These are phyloP conservation scores for Leccinum arenicola DNA, from an alignment of 768 basidiomycete genomes.

Conservation along the genomic window DNA sequence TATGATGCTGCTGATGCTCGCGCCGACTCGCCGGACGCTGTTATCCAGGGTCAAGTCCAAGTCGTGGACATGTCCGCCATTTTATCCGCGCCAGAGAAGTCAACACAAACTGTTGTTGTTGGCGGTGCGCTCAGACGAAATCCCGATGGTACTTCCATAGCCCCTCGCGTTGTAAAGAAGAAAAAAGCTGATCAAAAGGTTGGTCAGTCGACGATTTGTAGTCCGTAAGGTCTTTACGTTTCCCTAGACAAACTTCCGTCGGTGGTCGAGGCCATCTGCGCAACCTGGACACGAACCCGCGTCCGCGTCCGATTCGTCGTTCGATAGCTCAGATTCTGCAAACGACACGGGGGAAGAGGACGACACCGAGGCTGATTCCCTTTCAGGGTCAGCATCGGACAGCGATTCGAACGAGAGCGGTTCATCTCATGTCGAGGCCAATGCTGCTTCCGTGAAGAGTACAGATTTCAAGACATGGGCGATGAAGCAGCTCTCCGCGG, in stretches of 20 bases:
- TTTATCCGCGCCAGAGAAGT: conserved; percentile 13
- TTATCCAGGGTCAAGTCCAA: conserved; percentile 2
- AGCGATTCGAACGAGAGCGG: conserved; percentile 16
- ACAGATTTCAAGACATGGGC: conserved; percentile 90
- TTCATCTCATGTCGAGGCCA: conserved; percentile 15
- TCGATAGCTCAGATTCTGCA: conserved; percentile 79
- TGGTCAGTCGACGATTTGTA: conserved; percentile 18
- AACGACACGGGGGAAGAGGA: conserved; percentile 45
- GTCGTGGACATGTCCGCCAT: conserved; percentile 16
- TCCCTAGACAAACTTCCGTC: conserved; percentile 39
- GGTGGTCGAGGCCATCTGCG: conserved; percentile 45
- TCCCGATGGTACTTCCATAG: conserved; percentile 54
- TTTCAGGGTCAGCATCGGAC: conserved; percentile 15
- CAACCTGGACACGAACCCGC: conserved; percentile 28
- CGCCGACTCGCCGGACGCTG: conserved; percentile 6
- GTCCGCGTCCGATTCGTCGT: conserved; percentile 55
- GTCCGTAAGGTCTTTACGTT: conserved; percentile 5
- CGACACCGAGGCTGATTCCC: conserved; percentile 13
- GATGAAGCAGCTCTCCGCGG: conserved; percentile 62
- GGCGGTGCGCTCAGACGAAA: conserved; percentile 69
- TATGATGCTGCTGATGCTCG: conserved; percentile 11
- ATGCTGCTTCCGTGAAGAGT: conserved; percentile 34
- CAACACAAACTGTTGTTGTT: conserved; percentile 36
- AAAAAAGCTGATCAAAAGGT: conserved; percentile 47
- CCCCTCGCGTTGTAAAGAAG: conserved; percentile 46